Evolutionary conservation across 805 yeast species (phyloP), one percentile per base, ranked within the genome.

Genomic region (Saccharomyces paradoxus): DNA sequence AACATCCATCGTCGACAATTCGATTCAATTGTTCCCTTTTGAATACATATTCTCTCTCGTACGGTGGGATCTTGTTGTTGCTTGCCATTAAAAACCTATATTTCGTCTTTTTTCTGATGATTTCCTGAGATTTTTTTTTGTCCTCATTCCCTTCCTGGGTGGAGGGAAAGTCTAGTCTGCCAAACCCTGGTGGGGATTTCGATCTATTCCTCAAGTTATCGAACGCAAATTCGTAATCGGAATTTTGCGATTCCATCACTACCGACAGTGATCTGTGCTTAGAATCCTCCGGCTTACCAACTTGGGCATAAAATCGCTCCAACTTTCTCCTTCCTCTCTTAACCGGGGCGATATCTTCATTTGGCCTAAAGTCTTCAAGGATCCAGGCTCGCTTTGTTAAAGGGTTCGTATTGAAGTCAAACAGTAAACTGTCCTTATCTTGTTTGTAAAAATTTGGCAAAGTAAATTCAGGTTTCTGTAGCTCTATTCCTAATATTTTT

Each of bases 151-250:
- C 64, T 59, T 83, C 81, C 56, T 81, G 86, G 0, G 86, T 79
- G 4, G 69, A 70, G 0, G 87, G 86, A 58, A 84, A 82, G 52
- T 81, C 87, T 26, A 82, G 71, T 44, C 81, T 67, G 58, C 80
- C 82, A 66, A 77, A 81, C 0, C 86, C 86, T 0, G 83, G 83
- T 1, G 86, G 87, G 1, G 81, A 73, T 3, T 72, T 71, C 0
- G 75, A 74, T 47, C 77, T 65, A 6, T 60, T 63, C 61, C 72
- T 68, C 26, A 64, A 41, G 49, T 70, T 65, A 21, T 64, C 70
- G 51, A 69, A 69, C 8, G 57, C 54, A 17, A 56, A 55, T 2
- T 54, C 55, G 9, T 62, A 52, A 47, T 69, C 67, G 3, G 65
- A 55, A 4, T 67, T 59, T 21, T 53, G 57, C 13, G 50, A 50